A percentile compares a stretch with the other conserved stretches of the same genome.
These are phyloP conservation scores for Erysimum cheiri DNA, from an alignment of 441 rosid species.

Conservation along the genomic window DNA sequence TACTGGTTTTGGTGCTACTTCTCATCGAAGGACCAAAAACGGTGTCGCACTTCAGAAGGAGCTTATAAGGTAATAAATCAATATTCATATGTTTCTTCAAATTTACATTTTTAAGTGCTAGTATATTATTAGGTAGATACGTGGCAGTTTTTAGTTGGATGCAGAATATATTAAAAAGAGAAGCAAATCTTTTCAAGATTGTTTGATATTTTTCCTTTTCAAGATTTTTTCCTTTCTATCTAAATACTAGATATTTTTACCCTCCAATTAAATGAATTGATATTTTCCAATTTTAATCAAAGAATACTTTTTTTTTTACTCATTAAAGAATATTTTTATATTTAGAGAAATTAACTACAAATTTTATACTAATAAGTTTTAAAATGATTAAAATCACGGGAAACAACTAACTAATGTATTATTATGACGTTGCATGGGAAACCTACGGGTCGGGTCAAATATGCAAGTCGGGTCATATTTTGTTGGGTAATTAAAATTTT, in stretches of 20 bases:
- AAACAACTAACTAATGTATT: constrained; percentile 1
- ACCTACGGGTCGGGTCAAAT: neutral
- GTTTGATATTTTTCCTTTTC: neutral
- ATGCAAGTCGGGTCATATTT: neutral
- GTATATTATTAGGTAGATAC: neutral
- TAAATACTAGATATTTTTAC: neutral
- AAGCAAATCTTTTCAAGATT: neutral
- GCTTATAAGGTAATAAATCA: constrained; percentile 55
- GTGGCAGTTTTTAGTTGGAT: constrained; percentile 5
- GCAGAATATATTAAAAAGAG: neutral
- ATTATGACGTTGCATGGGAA: constrained; percentile 45
- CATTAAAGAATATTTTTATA: too few relatives aligned
- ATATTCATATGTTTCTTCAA: neutral
- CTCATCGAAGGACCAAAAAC: constrained; percentile 77
- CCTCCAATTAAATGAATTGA: neutral
- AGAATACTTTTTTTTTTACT: too few relatives aligned
- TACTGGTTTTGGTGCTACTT: constrained; percentile 81
- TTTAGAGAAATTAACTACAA: neutral
- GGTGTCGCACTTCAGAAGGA: constrained; percentile 74
- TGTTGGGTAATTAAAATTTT: neutral
- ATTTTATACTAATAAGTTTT: neutral
- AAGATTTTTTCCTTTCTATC: neutral
- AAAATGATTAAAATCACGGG: neutral
- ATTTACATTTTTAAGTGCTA: neutral
- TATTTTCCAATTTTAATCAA: too few relatives aligned